These are phyloP conservation scores for Trichoderma polysporum DNA, from an alignment of 2,329 filamentous ascomycete genomes.

Conservation along the genomic window DNA sequence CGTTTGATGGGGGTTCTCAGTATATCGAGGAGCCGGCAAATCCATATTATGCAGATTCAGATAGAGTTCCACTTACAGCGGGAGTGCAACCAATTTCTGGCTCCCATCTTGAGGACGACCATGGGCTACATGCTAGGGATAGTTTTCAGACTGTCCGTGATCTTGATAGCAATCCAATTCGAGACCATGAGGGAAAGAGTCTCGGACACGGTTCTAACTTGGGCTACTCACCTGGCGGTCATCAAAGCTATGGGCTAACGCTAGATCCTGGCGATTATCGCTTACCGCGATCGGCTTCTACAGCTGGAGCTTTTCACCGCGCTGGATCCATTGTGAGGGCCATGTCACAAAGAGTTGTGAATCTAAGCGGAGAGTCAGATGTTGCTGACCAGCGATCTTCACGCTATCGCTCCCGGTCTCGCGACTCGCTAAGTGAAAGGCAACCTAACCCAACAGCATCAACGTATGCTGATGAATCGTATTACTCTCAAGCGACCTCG, in stretches of 20 bases:
- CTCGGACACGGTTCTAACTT: constrained; percentile 57
- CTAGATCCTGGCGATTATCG: constrained; percentile 52
- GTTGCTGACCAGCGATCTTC: constrained; percentile 70
- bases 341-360: constrained; percentile 97
- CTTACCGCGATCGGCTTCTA: constrained; percentile 62
- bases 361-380: constrained; percentile 90
- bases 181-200: constrained; percentile 53
- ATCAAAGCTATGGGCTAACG: constrained; percentile 58
- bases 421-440: constrained; percentile 40
- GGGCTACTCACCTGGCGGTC: constrained; percentile 46
- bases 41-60: constrained; percentile 52
- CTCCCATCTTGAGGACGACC: constrained; percentile 42
- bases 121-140: constrained; percentile 46
- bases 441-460: constrained; percentile 32
- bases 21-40: constrained; percentile 37
- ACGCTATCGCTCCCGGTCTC: constrained; percentile 58
- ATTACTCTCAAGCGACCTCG: constrained; percentile 49
- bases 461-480: constrained; percentile 50
- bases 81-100: constrained; percentile 56
- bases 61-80: constrained; percentile 58
- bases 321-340: constrained; percentile 75
- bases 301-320: constrained; percentile 62
- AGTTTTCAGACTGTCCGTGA: constrained; percentile 60
- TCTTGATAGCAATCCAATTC: constrained; percentile 55
- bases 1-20: constrained; percentile 33